Conservation (phyloP, 495 filamentous ascomycete species). For the Cairneyella variabilis region DNA sequence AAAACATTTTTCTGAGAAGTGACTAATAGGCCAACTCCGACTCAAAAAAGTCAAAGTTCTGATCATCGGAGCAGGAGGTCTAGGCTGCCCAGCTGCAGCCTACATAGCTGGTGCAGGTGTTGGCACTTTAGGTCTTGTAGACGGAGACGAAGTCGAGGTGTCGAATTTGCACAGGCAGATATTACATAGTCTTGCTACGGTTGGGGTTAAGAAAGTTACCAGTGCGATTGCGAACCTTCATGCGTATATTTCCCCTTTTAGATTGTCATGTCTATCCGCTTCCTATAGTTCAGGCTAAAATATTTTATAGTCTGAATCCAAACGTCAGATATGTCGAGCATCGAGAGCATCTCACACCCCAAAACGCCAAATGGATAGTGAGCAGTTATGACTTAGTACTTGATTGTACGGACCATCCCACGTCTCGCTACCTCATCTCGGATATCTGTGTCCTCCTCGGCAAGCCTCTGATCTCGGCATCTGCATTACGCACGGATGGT, state of each 20-base stretch:
- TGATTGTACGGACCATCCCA: constrained; percentile 92
- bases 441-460: constrained; percentile 76
- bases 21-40: constrained; percentile 60
- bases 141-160: constrained; percentile 80
- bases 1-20: not conserved
- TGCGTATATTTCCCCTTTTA: constrained; percentile 41
- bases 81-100: constrained; percentile 86
- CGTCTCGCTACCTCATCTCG: constrained; percentile 87
- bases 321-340: constrained; percentile 59
- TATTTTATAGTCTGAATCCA: constrained; percentile 51
- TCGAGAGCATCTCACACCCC: constrained; percentile 54
- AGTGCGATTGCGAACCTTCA: constrained; percentile 66
- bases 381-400: constrained; percentile 74
- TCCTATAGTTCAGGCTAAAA: not conserved
- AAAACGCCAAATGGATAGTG: constrained; percentile 62
- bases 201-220: constrained; percentile 79
- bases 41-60: constrained; percentile 69
- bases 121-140: constrained; percentile 77
- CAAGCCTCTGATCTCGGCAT: constrained; percentile 84
- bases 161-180: constrained; percentile 96
- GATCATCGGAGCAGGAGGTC: constrained; percentile 85
- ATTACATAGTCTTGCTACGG: constrained; percentile 62
- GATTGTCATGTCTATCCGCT: constrained; percentile 6
- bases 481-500: constrained; percentile 79
- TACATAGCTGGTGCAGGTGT: constrained; percentile 89